phyloP scores from a whole-genome alignment of 345 rosid genomes.

The Arabidopsis thaliana region TAIR10.1 NC_003076.8:3567001-3567500 shows the following conservation, averaged over 20 bases:
- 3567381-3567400: slow-evolving; percentile 80
- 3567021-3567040: not conserved
- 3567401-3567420: slow-evolving; percentile 97
- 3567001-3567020: too few species aligned
- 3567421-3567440: slow-evolving; percentile 98
- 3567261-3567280: not conserved
- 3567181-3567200: slow-evolving; percentile 52
- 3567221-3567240: slow-evolving; percentile 23
- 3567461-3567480: slow-evolving; percentile 71
- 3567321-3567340: not conserved
- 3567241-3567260: slow-evolving; percentile 45
- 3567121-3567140: slow-evolving; percentile 18
- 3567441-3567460: slow-evolving; percentile 93
- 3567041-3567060: not conserved
- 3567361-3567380: slow-evolving; percentile 4
- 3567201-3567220: slow-evolving; percentile 53
- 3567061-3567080: not conserved
- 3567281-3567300: not conserved
- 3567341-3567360: slow-evolving; percentile 1
- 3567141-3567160: not conserved
- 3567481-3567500: slow-evolving; percentile 88
- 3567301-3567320: not conserved
- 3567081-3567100: not conserved
- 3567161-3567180: not conserved
- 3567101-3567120: slow-evolving; percentile 17